Conservation (phyloP, 208 protist genomes). For the Angomonas deanei region DNA sequence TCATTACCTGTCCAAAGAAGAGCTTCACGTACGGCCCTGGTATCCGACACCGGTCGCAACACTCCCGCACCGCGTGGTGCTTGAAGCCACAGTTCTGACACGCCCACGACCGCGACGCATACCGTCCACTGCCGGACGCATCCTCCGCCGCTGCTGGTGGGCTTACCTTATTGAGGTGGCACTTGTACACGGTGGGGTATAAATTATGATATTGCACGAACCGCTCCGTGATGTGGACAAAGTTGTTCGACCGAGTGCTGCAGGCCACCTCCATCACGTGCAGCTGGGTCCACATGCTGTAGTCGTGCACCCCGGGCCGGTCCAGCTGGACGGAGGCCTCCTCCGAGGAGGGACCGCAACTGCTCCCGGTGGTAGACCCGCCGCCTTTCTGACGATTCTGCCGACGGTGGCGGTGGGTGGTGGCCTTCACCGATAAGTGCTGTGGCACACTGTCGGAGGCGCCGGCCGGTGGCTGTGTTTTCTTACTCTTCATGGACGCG, state of each 20-base stretch:
- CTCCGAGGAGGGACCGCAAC: background rate
- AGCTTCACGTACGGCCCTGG: constrained; percentile 42
- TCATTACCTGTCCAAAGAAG: constrained; percentile 51
- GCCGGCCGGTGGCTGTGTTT: background rate
- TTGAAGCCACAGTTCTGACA: constrained; percentile 39
- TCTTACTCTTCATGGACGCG: constrained; percentile 12
- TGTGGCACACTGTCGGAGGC: background rate
- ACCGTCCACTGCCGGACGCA: constrained; percentile 33
- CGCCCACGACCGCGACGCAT: constrained; percentile 45
- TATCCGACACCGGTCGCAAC: constrained; percentile 44
- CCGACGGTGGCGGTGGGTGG: background rate
- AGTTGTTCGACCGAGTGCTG: constrained; percentile 49
- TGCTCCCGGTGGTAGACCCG: background rate
- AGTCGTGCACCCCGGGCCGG: constrained; percentile 13
- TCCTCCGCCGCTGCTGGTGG: constrained; percentile 13
- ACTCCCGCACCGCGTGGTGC: constrained; percentile 55
- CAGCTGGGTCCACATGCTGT: constrained; percentile 55
- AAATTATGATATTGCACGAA: constrained; percentile 49
- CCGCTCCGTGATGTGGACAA: constrained; percentile 49
- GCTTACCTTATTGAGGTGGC: constrained; percentile 18
- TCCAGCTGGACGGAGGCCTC: background rate
- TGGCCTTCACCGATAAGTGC: background rate
- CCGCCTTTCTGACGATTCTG: background rate
- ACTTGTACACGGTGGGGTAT: constrained; percentile 57
- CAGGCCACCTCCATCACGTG: constrained; percentile 60